phyloP scores from a whole-genome alignment of 2,329 filamentous ascomycete species.

The Bipolaris victoriae region DNA sequence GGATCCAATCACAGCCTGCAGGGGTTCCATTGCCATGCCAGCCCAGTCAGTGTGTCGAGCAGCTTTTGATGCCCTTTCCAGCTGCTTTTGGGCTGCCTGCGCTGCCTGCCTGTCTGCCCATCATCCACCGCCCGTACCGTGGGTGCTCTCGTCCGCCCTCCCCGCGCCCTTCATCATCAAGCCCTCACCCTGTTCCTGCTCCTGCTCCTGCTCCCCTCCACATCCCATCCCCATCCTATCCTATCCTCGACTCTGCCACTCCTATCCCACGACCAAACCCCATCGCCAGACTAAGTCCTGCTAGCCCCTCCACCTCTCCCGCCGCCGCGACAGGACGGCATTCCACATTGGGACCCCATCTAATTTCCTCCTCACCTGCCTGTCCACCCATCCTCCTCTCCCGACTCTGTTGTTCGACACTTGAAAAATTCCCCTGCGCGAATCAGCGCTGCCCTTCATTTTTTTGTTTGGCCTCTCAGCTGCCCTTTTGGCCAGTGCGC shows the following conservation, averaged over 20 bases:
- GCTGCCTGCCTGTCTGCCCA: slow-evolving; percentile 7
- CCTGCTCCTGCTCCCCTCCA: neutral
- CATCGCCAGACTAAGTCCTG: slow-evolving; percentile 2
- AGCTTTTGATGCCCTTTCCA: slow-evolving; percentile 15
- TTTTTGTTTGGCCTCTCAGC: slow-evolving; percentile 22
- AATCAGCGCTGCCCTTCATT: slow-evolving; percentile 19
- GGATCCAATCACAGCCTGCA: slow-evolving; percentile 23
- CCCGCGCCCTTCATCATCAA: slow-evolving; percentile 4
- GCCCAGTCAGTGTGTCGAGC: slow-evolving; percentile 7
- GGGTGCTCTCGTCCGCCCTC: slow-evolving; percentile 2
- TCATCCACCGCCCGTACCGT: neutral
- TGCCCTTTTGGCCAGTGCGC: slow-evolving; percentile 32
- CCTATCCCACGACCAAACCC: neutral
- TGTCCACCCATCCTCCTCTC: slow-evolving; percentile 4
- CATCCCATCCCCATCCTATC: too few species aligned
- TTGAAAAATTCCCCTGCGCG: slow-evolving; percentile 18
- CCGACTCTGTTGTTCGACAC: slow-evolving; percentile 20
- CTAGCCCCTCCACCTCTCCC: slow-evolving; percentile 31
- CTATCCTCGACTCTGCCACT: slow-evolving; percentile 1
- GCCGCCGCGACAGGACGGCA: slow-evolving; percentile 27
- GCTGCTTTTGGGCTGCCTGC: slow-evolving; percentile 23
- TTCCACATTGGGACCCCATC: slow-evolving; percentile 30
- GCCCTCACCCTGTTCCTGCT: slow-evolving; percentile 1
- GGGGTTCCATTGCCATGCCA: slow-evolving; percentile 13
- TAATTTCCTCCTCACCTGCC: slow-evolving; percentile 35